Evolutionary conservation across 345 rosid genomes (phyloP).

Genomic region (Crucihimalaya himalaica): DNA sequence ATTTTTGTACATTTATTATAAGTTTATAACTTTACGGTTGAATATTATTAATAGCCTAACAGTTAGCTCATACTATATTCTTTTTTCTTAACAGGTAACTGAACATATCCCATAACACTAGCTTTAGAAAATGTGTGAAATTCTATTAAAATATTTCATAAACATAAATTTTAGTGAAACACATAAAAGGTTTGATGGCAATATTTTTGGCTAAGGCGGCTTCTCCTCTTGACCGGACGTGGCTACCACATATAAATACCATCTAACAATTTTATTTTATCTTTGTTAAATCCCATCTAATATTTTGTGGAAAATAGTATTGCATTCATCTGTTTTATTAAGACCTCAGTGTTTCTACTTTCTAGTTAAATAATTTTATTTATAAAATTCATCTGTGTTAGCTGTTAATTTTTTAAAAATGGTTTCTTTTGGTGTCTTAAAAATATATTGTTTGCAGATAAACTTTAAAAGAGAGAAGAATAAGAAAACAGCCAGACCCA

Average conservation of each 20-base stretch:
- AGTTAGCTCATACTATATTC: not conserved
- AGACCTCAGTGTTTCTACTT: not conserved
- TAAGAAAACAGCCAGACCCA: slow-evolving; percentile 8
- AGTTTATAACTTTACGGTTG: not conserved
- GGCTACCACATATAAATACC: not conserved
- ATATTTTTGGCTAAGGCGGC: too few relatives aligned
- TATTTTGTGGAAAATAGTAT: not conserved
- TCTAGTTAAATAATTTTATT: not conserved
- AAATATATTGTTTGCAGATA: not conserved
- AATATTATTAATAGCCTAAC: not conserved
- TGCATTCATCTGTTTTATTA: not conserved
- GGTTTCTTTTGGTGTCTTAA: not conserved
- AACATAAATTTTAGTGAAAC: too few relatives aligned
- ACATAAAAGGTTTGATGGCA: too few relatives aligned
- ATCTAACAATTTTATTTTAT: not conserved
- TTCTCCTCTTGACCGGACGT: not conserved
- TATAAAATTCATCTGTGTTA: not conserved
- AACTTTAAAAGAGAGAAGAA: not conserved
- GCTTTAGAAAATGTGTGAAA: too few relatives aligned
- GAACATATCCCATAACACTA: too few relatives aligned
- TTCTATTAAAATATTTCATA: too few relatives aligned
- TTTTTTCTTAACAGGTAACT: not conserved
- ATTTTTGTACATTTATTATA: not conserved
- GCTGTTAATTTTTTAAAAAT: not conserved
- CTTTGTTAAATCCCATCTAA: not conserved